Evolutionary conservation across 257 asterid genomes (phyloP).

Genomic region (Salvia splendens): DNA sequence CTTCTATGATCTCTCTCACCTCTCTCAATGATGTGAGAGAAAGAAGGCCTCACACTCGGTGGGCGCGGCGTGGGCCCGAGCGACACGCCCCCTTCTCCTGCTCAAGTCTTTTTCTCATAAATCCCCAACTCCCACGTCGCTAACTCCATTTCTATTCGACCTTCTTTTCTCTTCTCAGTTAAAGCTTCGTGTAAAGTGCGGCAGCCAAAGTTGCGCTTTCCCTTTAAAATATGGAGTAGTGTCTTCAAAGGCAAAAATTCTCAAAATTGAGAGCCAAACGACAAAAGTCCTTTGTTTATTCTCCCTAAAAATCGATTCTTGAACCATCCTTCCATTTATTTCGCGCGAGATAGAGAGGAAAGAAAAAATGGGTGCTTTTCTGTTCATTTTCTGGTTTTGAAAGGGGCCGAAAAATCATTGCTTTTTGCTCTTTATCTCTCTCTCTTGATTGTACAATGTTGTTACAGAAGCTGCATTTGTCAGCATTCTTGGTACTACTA

Average conservation of each 20-base stretch:
- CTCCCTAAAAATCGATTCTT: neutral
- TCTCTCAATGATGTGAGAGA: conserved; percentile 29
- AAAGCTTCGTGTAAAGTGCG: neutral
- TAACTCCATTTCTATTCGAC: conserved; percentile 37
- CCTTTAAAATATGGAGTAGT: neutral
- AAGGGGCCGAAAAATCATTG: neutral
- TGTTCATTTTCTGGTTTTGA: neutral
- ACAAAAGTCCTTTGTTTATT: conserved; percentile 2
- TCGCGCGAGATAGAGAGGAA: too few species aligned
- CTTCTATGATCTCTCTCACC: neutral
- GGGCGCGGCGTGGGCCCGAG: conserved; percentile 53
- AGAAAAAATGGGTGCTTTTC: too few species aligned
- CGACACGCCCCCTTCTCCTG: conserved; percentile 33
- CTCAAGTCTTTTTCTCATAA: conserved; percentile 59
- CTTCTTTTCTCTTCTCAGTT: neutral
- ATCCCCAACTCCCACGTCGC: conserved; percentile 52
- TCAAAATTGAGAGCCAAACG: neutral
- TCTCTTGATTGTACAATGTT: conserved; percentile 32
- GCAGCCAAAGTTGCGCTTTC: neutral
- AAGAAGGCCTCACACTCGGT: conserved; percentile 19
- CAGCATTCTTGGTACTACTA: conserved; percentile 24
- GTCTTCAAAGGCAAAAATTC: conserved; percentile 23
- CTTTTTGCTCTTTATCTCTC: conserved; percentile 15
- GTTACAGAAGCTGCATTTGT: conserved; percentile 34
- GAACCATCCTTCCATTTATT: too few species aligned